Base-by-base conservation (phyloP, 306 rosid species). In the Pyrus pyrifolia region DNA sequence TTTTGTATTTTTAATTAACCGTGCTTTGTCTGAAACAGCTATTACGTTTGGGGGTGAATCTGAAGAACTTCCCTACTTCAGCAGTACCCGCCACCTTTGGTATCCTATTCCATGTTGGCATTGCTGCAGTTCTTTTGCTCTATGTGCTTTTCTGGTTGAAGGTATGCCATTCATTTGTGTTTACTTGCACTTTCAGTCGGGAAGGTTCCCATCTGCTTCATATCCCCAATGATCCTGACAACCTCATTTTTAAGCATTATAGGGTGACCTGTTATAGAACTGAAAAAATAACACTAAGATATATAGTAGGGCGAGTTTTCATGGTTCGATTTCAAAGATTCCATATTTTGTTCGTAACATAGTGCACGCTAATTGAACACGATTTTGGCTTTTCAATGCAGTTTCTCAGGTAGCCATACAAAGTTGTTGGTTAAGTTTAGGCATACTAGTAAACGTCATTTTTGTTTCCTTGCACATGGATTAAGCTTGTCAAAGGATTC, bases 111-210 rank as follows among this genome's bases (percentile, higher is more conserved):
- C 96, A 95, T 72, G 77, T 84, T 52, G 89, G 93, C 71, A 76
- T 90, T 76, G 98, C 83, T 38, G 92, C 93, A 70, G 96, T 95
- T 79, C 88, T 96, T 69, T 75, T 92, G 74, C 96, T 96, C 49
- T 92, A 91, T 81, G 85, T 74, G 29, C 89, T 96, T 71, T 96
- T 96, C 88, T 96, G 99, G 99, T 80, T 92, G 85, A 91, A 96
- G 99, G 99, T 96, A 89, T 74, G 83, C 44, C 18, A 22, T 18
- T 60, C 46, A 49, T 45, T 22, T 53, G 49, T 52, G 53, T 69
- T 23, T 40, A 14, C 73, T 19, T 25, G 5, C 13, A 67, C 13
- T 66, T 33, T 51, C 8, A 51, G 21, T 21, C 44, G 11, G 18
- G 6, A 30, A 51, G 64, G 7, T 22, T 35, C 12, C 55, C 38